phyloP scores from a whole-genome alignment of 2,329 filamentous ascomycete genomes.

The Penicillium sp. region DNA sequence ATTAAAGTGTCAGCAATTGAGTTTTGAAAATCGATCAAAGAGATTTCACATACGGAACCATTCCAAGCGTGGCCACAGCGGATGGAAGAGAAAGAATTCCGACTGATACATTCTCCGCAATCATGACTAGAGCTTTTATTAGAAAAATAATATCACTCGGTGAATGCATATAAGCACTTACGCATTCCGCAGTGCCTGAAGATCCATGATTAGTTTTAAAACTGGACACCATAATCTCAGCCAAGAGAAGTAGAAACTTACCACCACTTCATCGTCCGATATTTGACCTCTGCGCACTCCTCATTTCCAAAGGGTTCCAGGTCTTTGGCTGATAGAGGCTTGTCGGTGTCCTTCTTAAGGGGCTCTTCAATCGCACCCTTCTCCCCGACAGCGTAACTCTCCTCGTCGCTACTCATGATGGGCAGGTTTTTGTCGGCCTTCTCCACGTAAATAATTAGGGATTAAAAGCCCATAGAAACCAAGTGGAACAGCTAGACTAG shows the following conservation, averaged over 20 bases:
- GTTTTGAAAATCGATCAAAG: background rate
- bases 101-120: conserved; percentile 63
- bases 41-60: conserved; percentile 51
- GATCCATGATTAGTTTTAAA: background rate
- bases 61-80: conserved; percentile 58
- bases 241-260: no score
- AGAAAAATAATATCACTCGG: background rate
- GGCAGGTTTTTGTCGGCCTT: conserved; percentile 4
- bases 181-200: conserved; percentile 22
- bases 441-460: conserved; percentile 3
- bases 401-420: conserved; percentile 22
- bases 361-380: conserved; percentile 14
- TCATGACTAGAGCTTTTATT: conserved; percentile 52
- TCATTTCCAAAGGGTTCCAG: conserved; percentile 46
- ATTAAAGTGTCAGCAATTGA: background rate
- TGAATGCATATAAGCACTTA: background rate
- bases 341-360: conserved; percentile 19
- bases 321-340: conserved; percentile 20
- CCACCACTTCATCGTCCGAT: conserved; percentile 55
- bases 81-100: conserved; percentile 62
- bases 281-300: conserved; percentile 49
- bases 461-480: conserved; percentile 6
- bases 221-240: background rate
- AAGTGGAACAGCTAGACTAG: conserved; percentile 9
- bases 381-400: conserved; percentile 16